Conservation (phyloP, 371 early-diverging fungal species). For the Blastocladiella emersonii region DNA sequence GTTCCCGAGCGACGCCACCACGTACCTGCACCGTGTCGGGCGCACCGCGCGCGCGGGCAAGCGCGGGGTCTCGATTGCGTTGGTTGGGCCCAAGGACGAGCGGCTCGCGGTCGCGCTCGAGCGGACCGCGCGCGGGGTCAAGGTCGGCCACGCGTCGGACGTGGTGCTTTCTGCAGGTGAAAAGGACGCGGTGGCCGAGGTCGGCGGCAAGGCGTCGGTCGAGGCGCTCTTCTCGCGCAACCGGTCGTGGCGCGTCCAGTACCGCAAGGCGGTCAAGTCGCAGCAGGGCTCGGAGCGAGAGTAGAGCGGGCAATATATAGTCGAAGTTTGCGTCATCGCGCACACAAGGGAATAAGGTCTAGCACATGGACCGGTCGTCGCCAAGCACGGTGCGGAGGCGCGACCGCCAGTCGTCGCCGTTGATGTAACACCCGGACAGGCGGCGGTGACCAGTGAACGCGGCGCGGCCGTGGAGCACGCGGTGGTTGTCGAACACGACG, state of each 20-base stretch:
- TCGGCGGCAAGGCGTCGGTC: neutral
- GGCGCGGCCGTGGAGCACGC: slow-evolving; percentile 69
- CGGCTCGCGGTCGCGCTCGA: too few relatives aligned
- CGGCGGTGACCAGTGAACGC: slow-evolving; percentile 60
- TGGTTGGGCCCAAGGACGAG: neutral
- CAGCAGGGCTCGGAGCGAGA: too few relatives aligned
- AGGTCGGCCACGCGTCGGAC: neutral
- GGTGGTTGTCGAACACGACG: slow-evolving; percentile 73
- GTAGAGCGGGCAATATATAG: too few relatives aligned
- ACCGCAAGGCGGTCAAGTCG: too few relatives aligned
- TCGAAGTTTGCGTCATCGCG: too few relatives aligned
- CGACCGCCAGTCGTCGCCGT: slow-evolving; percentile 66
- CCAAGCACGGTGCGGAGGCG: slow-evolving; percentile 21
- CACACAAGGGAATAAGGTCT: too few relatives aligned
- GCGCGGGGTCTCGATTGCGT: neutral
- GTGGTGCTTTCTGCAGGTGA: neutral
- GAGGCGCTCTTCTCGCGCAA: neutral
- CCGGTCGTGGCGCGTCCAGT: too few relatives aligned
- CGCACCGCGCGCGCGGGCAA: slow-evolving; percentile 94
- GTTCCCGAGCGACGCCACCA: slow-evolving; percentile 85
- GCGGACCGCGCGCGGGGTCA: neutral
- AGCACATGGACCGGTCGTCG: neutral
- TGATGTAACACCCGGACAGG: slow-evolving; percentile 64
- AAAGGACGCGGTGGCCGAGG: neutral
- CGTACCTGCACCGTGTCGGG: slow-evolving; percentile 97